Evolutionary conservation across 306 rosid species (phyloP), one percentile per base, ranked within the genome.

Genomic region (Corylus americana): DNA sequence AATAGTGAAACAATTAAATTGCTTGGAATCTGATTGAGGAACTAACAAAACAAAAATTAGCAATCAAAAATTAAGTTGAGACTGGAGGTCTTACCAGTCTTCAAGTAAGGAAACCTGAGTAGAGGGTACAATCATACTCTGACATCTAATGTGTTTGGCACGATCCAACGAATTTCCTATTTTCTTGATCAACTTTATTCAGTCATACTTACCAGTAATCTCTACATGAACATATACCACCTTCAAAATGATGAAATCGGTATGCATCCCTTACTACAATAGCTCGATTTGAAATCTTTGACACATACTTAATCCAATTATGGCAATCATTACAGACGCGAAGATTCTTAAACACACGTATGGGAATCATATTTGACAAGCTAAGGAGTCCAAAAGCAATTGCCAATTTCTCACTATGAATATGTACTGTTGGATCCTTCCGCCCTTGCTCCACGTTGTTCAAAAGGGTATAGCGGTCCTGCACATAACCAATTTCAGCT

Each of bases 241-340:
- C 90, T 73, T 90, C 86, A 77, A 91, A 91, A 88, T 91, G 98
- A 84, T 93, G 98, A 80, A 93, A 93, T 37, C 98, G 95, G 81
- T 89, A 90, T 12, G 90, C 84, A 84, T 93, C 98, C 67, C 97
- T 83, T 48, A 92, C 97, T 73, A 92, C 79, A 73, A 94, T 90
- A 57, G 74, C 86, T 27, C 90, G 89, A 74, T 84, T 76, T 8
- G 87, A 81, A 66, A 91, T 78, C 84, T 87, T 83, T 3, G 98
- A 91, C 25, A 88, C 89, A 67, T 82, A 79, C 88, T 91, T 93
- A 72, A 93, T 88, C 98, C 97, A 91, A 77, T 81, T 91, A 74
- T 93, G 98, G 88, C 97, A 93, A 85, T 93, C 97, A 25, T 78
- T 87, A 82, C 98, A 93, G 74, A 93, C 88, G 1, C 97, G 97